phyloP scores from a whole-genome alignment of 2,329 filamentous ascomycete species.

The Penicillium brasilianum region DNA sequence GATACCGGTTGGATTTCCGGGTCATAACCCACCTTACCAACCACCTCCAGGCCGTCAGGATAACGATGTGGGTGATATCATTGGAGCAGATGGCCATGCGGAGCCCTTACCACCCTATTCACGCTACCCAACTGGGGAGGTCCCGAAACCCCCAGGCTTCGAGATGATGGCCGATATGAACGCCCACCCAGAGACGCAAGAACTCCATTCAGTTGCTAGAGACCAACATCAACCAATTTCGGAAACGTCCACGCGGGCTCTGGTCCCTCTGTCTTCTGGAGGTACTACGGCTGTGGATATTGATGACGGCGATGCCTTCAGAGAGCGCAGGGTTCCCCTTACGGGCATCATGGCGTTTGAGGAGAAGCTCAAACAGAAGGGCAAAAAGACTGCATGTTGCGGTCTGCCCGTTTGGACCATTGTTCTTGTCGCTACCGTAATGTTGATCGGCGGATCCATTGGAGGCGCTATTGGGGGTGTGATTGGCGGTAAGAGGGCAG shows the following conservation, averaged over 20 bases:
- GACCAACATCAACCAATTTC: conserved; percentile 34
- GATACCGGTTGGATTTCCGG: conserved; percentile 76
- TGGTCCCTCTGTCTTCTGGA: conserved; percentile 26
- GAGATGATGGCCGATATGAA: conserved; percentile 37
- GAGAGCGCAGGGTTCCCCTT: conserved; percentile 30
- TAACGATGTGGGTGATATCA: conserved; percentile 84
- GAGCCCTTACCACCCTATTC: conserved; percentile 93
- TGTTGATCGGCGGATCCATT: conserved; percentile 56
- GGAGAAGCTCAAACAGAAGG: conserved; percentile 52
- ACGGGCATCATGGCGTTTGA: conserved; percentile 49
- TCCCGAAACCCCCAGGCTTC: conserved; percentile 58
- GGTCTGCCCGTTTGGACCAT: conserved; percentile 59
- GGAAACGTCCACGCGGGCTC: conserved; percentile 39
- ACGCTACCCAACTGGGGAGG: conserved; percentile 79
- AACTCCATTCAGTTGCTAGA: conserved; percentile 46
- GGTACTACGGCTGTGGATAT: conserved; percentile 13
- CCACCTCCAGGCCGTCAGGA: conserved; percentile 69
- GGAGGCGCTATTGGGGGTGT: conserved; percentile 61
- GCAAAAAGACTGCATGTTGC: conserved; percentile 52
- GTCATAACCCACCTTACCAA: conserved; percentile 69
- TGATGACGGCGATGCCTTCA: conserved; percentile 18
- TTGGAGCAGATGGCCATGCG: conserved; percentile 84
- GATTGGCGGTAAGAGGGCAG: conserved; percentile 51
- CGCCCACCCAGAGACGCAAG: conserved; percentile 57
- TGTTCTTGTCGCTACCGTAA: conserved; percentile 51